A percentile compares a stretch with the other conserved stretches of the same genome.
phyloP scores from a whole-genome alignment of 2,329 filamentous ascomycete species.

The Clonostachys solani region DNA sequence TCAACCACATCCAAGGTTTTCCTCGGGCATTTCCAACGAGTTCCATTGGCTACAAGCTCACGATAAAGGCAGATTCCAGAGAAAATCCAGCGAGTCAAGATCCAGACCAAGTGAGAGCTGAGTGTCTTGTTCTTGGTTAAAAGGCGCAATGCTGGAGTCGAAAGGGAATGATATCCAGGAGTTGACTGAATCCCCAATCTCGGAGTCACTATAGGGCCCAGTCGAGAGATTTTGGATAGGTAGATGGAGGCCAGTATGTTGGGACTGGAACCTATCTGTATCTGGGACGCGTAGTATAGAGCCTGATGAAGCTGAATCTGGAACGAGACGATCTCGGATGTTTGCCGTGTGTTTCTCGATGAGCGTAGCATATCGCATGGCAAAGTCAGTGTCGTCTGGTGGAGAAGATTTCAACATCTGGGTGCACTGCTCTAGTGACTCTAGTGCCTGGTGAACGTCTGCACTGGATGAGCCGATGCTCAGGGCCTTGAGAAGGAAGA shows the following conservation, averaged over 20 bases:
- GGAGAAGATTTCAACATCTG: constrained; percentile 5
- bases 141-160: not conserved
- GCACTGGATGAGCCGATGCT: constrained; percentile 8
- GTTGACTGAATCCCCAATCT: too few species aligned
- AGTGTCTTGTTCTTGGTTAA: not conserved
- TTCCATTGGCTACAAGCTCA: too few species aligned
- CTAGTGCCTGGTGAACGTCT: not conserved
- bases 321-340: constrained; percentile 1
- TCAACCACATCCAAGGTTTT: too few species aligned
- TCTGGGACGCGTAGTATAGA: too few species aligned
- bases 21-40: too few species aligned
- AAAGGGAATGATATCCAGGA: not conserved
- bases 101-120: not conserved
- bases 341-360: constrained; percentile 11
- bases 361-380: constrained; percentile 12
- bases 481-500: constrained; percentile 12
- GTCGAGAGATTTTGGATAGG: too few species aligned
- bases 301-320: too few species aligned
- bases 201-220: too few species aligned
- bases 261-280: too few species aligned
- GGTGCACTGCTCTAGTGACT: constrained; percentile 9
- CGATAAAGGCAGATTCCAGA: not conserved
- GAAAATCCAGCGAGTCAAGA: not conserved
- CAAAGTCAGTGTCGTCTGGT: constrained; percentile 15
- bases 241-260: too few species aligned